Conservation (phyloP, 768 basidiomycete species). For the Russula olivacea region DNA sequence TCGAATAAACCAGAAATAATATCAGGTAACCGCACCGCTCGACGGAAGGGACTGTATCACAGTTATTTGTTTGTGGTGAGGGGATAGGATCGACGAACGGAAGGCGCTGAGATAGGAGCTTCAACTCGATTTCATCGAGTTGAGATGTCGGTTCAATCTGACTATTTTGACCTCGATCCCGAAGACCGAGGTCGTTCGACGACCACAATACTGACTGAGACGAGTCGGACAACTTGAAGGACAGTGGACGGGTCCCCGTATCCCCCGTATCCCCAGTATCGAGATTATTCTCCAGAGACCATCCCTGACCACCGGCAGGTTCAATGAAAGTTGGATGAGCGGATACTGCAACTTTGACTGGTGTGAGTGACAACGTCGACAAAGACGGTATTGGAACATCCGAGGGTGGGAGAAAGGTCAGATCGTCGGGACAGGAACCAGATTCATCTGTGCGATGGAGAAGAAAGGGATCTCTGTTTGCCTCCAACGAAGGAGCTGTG, state of each 20-base stretch:
- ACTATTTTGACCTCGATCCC: slow-evolving; percentile 2
- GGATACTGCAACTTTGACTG: background rate
- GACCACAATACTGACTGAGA: background rate
- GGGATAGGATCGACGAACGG: background rate
- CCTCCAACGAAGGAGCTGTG: background rate
- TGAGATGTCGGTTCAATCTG: slow-evolving; percentile 21
- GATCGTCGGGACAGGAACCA: background rate
- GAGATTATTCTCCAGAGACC: background rate
- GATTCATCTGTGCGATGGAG: background rate
- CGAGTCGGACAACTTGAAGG: background rate
- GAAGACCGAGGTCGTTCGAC: background rate
- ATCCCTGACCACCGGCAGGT: background rate
- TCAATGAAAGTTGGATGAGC: background rate
- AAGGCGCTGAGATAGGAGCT: background rate
- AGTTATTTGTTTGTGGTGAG: background rate
- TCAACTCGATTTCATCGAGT: slow-evolving; percentile 16
- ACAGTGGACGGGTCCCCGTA: background rate
- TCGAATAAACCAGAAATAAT: background rate
- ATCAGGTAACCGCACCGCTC: slow-evolving; percentile 2
- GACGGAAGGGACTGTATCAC: background rate
- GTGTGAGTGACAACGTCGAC: background rate
- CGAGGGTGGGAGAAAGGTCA: background rate
- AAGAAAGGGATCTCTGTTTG: background rate
- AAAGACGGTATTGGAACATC: background rate
- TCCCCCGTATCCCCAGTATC: background rate